A percentile compares a stretch with the other conserved stretches of the same genome.
phyloP scores from a whole-genome alignment of 176 grass and related monocot species.

The Triticum urartu region DNA sequence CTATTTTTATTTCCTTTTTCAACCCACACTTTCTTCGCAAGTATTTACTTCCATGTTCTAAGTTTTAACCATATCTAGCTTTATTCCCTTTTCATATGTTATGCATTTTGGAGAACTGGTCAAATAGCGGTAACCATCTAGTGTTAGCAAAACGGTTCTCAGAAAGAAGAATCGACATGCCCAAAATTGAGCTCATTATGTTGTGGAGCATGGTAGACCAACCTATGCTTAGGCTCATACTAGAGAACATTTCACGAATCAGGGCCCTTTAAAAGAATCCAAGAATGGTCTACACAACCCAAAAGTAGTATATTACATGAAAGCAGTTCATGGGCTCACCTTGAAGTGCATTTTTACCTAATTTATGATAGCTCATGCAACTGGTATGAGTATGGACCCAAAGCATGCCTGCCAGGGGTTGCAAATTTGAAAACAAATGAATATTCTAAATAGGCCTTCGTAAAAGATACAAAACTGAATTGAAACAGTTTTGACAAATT shows the following conservation, averaged over 20 bases:
- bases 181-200: too few relatives aligned
- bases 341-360: background rate
- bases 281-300: background rate
- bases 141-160: too few relatives aligned
- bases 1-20: too few relatives aligned
- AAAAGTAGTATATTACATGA: conserved; percentile 1
- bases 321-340: background rate
- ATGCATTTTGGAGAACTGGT: too few relatives aligned
- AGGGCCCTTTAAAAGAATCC: conserved; percentile 1
- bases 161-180: too few relatives aligned
- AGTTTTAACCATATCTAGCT: background rate
- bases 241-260: too few relatives aligned
- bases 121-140: too few relatives aligned
- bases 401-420: background rate
- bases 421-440: background rate
- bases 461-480: background rate
- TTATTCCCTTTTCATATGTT: background rate
- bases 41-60: background rate
- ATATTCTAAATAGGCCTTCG: background rate
- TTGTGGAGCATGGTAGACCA: too few relatives aligned
- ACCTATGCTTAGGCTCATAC: too few relatives aligned
- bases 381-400: background rate
- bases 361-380: background rate
- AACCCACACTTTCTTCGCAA: too few relatives aligned
- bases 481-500: background rate